Base-by-base conservation (phyloP, 2,329 filamentous ascomycete species). In the Ophiostoma perfectum region DNA sequence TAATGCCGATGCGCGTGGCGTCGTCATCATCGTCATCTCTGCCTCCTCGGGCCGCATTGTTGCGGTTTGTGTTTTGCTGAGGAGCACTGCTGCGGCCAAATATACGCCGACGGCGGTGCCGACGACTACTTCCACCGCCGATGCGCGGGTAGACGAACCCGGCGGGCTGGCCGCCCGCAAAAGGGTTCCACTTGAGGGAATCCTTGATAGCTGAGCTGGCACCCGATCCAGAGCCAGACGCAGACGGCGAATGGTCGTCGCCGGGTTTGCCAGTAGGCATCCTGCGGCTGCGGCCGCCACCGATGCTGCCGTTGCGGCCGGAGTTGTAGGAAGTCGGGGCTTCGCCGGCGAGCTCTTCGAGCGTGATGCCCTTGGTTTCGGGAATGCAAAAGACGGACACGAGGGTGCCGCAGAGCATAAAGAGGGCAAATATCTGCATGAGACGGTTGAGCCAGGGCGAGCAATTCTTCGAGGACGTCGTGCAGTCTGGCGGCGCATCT, bases 351-450 rank as follows among this genome's bases (percentile, higher is more conserved):
- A 92, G 79, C 71, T 88, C 84, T 75, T 92, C 91, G 58, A 95
- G 80, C 0, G 90, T 92, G 76, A 87, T 82, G 1, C 89, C 84
- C 79, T 90, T 92, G 0, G 89, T 93, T 78, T 93, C 91, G 0
- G 90, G 90, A 36, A 93, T 87, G 45, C 68, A 70, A n/a, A 94
- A 78, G 3, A 93, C 79, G 1, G 88, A 88, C 2, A 86, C 86
- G 64, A 91, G 78, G 64, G 86, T 84, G 47, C 91, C 91, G 66
- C 84, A 83, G 5, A 93, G 81, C 91, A 93, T 93, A 81, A 94
- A 93, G 9, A 92, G 81, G 0, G 90, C 89, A 77, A 91, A 93
- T 49, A 93, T 89, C 76, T 92, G 83, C 80, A 94, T 88, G 49
- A 93, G 84, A 68, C 89, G 87, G 76, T 90, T 84, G 67, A 93